phyloP scores from a whole-genome alignment of 495 filamentous ascomycete genomes.

The Daldinia decipiens region DNA sequence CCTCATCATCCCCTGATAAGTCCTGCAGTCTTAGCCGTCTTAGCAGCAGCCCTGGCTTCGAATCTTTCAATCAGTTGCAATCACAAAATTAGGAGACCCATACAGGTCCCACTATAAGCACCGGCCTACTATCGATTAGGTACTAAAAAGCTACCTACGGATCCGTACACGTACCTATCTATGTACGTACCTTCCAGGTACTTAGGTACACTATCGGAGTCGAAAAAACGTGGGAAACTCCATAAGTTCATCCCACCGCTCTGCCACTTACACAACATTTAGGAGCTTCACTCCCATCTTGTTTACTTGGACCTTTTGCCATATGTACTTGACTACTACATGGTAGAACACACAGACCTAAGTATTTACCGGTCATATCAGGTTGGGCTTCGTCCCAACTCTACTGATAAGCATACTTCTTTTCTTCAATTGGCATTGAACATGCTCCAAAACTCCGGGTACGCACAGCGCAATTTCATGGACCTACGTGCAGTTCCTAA shows the following conservation, averaged over 20 bases:
- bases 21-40: background rate
- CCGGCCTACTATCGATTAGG: slow-evolving; percentile 22
- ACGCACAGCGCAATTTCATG: too few species aligned
- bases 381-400: background rate
- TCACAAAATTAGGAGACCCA: slow-evolving; percentile 35
- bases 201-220: background rate
- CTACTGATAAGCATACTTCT: background rate
- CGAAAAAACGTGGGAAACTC: background rate
- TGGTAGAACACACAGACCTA: too few species aligned
- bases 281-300: background rate
- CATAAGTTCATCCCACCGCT: too few species aligned
- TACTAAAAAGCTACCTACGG: background rate
- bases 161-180: background rate
- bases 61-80: slow-evolving; percentile 14
- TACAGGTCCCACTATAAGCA: background rate
- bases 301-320: background rate
- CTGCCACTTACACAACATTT: background rate
- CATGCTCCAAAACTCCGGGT: background rate
- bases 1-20: background rate
- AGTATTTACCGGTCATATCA: background rate
- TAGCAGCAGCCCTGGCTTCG: background rate
- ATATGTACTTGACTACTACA: background rate
- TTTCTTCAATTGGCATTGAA: background rate
- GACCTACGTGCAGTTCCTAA: too few species aligned
- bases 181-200: background rate